Conservation (phyloP, 1,139 yeast genomes). For the Saccharomyces hybrid region DNA sequence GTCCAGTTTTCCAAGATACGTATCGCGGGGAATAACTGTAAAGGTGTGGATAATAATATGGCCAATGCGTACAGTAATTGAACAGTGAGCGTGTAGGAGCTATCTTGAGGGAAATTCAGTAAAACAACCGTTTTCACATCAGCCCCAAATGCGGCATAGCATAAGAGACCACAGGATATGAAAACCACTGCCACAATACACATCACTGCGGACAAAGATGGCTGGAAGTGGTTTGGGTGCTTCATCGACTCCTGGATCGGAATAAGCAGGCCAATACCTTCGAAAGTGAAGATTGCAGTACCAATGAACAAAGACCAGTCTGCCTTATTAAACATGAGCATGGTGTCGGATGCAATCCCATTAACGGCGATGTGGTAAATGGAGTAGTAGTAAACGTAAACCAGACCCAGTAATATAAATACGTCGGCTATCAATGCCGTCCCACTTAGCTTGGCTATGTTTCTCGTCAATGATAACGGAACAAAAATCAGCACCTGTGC, state of each 20-base stretch:
- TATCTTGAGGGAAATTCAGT: slow-evolving; percentile 74
- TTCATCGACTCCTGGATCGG: slow-evolving; percentile 96
- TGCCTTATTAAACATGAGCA: slow-evolving; percentile 51
- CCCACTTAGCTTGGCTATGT: slow-evolving; percentile 78
- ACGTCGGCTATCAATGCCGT: slow-evolving; percentile 85
- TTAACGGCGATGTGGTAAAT: slow-evolving; percentile 44
- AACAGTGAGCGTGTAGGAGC: slow-evolving; percentile 52
- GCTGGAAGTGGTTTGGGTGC: slow-evolving; percentile 65
- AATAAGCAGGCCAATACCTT: slow-evolving; percentile 87
- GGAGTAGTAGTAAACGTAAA: slow-evolving; percentile 72
- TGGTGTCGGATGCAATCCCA: slow-evolving; percentile 48
- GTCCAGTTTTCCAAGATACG: slow-evolving; percentile 66
- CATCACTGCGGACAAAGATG: slow-evolving; percentile 66
- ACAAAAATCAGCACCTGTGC: slow-evolving; percentile 62
- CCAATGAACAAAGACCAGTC: slow-evolving; percentile 86
- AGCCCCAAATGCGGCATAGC: slow-evolving; percentile 81
- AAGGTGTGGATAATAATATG: slow-evolving; percentile 80
- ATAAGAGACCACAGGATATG: slow-evolving; percentile 68
- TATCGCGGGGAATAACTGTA: slow-evolving; percentile 86
- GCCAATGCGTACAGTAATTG: slow-evolving; percentile 84
- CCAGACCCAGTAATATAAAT: slow-evolving; percentile 75
- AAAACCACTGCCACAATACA: slow-evolving; percentile 67
- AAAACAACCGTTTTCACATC: slow-evolving; percentile 78
- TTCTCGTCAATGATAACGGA: slow-evolving; percentile 81
- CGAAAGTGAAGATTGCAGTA: slow-evolving; percentile 93